Base-by-base conservation (phyloP, 768 basidiomycete genomes). In the Mycena rebaudengoi region DNA sequence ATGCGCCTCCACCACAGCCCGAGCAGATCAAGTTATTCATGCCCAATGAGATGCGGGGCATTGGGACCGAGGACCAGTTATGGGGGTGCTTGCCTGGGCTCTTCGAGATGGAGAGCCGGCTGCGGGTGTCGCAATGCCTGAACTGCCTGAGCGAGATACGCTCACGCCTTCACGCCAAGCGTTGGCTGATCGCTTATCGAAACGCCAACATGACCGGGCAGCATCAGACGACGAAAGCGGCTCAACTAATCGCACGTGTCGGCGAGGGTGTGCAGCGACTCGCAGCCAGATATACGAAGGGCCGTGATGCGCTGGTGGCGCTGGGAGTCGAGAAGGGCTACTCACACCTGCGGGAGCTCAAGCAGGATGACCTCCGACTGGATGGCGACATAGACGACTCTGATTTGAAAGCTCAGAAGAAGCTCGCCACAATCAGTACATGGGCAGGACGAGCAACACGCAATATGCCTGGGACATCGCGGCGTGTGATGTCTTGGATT, bases 401-500 rank as follows among this genome's bases (percentile, higher is more conserved):
- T 12, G 55, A 57, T 26, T 26, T 11, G 10, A 43, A 28, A 4
- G 41, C 55, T 2, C n/a, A 30, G 10, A 44, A 46, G 29, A 57
- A 57, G 23, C 30, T 57, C 2, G 43, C 43, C 5, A 32, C 45
- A 33, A 46, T 46, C 21, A 21, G 43, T 2, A 10, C 55, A 14
- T 43, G 55, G 20, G 55, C 29, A 1, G 55, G 20, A 7, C 55
- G 43, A 7, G 14, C 14, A 1, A 40, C 43, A 5, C 16, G 55
- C 8, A 57, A 45, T n/a, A 33, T 25, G 20, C 55, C 55, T 1
- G 40, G 41, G 12, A n/a, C 41, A 11, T 44, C 55, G 29, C 29
- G 13, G 23, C 55, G 43, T 3, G 43, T 46, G 11, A 57, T 57
- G 55, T 57, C 55, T 2, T 57, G 55, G 55, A 57, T 57, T 6